Percentiles rank a stretch among this genome's conserved stretches.
phyloP scores from a whole-genome alignment of 2,329 filamentous ascomycete genomes.

The Ophiostoma ulmi region DNA sequence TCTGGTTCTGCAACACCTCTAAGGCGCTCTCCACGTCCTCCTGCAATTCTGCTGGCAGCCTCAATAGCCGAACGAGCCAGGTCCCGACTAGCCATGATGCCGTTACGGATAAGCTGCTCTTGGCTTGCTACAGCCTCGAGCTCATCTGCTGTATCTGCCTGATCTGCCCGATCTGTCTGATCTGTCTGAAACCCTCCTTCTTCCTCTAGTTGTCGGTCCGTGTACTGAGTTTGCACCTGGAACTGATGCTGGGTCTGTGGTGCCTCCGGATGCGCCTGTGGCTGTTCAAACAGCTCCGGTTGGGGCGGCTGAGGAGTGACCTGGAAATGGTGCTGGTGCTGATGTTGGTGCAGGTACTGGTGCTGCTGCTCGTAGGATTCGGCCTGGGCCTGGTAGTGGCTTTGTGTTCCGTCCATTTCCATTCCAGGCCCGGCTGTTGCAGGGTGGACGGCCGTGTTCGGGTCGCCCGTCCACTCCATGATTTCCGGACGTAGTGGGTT shows the following conservation, averaged over 20 bases:
- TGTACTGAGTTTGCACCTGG: neutral
- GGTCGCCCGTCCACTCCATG: conserved; percentile 23
- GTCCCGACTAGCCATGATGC: neutral
- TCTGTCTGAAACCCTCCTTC: neutral
- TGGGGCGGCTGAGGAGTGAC: neutral
- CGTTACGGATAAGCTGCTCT: neutral
- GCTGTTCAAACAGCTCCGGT: neutral
- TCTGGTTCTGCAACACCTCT: neutral
- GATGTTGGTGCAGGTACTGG: neutral
- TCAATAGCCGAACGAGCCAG: neutral
- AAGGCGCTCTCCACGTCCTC: neutral
- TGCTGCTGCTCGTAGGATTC: neutral
- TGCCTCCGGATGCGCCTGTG: neutral
- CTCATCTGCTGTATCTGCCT: neutral
- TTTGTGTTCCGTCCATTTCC: neutral
- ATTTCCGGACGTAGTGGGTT: conserved; percentile 29
- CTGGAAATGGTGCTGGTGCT: neutral
- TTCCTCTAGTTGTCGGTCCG: neutral
- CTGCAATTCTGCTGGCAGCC: neutral
- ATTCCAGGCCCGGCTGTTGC: neutral
- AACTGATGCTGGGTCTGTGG: neutral
- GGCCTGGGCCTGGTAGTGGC: neutral
- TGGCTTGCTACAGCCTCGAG: neutral
- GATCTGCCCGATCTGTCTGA: neutral
- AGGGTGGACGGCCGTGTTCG: neutral